Percentiles rank a stretch among this genome's conserved stretches.
phyloP scores from a whole-genome alignment of 345 rosid species.

The Viola odorata region DNA sequence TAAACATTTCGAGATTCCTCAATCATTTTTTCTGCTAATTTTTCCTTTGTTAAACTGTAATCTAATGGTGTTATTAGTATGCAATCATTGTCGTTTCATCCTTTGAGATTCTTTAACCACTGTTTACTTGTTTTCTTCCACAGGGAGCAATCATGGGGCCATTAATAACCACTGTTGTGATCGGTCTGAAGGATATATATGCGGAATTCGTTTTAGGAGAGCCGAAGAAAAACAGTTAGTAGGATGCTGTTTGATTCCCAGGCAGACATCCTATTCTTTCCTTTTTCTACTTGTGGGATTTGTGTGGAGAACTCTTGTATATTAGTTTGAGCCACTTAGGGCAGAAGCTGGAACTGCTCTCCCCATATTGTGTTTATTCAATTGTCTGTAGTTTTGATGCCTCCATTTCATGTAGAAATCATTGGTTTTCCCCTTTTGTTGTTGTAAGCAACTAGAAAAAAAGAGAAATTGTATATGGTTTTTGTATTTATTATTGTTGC shows the following conservation, averaged over 20 bases:
- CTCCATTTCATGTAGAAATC: neutral
- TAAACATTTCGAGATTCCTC: no score
- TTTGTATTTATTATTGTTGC: constrained; percentile 10
- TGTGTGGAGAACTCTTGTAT: constrained; percentile 6
- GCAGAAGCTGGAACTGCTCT: neutral
- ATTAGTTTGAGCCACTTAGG: constrained; percentile 7
- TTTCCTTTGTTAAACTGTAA: no score
- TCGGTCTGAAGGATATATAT: constrained; percentile 85
- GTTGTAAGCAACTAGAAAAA: neutral
- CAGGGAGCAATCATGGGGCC: constrained; percentile 99
- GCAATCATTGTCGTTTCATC: neutral
- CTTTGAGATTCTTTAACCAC: constrained; percentile 6
- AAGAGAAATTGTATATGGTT: constrained; percentile 13
- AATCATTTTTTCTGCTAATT: no score
- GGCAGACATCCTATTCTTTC: neutral
- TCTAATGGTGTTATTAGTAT: no score
- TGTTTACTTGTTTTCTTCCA: neutral
- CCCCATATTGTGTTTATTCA: constrained; percentile 4
- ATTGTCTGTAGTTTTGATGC: neutral
- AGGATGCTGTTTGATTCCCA: neutral
- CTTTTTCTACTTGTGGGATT: constrained; percentile 5
- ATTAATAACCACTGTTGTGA: constrained; percentile 82
- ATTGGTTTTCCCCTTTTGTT: neutral
- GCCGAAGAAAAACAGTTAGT: constrained; percentile 40
- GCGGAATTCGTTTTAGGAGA: constrained; percentile 73